Conservation (phyloP, 805 yeast species). For the Ogataea naganishii region DNA sequence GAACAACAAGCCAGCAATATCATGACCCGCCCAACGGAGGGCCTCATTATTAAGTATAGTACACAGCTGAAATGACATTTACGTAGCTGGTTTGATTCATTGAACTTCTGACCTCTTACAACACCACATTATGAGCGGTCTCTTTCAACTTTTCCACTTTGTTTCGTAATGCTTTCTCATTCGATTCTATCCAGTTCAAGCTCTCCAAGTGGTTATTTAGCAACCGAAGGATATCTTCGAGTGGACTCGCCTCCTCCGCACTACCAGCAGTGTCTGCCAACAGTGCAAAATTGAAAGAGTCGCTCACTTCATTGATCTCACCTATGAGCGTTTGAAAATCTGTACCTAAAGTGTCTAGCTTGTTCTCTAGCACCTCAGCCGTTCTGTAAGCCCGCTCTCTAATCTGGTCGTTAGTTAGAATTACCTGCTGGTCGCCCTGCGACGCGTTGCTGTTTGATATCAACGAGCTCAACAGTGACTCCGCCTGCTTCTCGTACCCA, state of each 20-base stretch:
- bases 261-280: slow-evolving; percentile 17
- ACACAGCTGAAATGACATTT: too few species aligned
- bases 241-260: slow-evolving; percentile 24
- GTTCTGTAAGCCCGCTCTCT: slow-evolving; percentile 83
- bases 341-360: slow-evolving; percentile 66
- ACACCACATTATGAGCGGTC: too few species aligned
- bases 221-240: slow-evolving; percentile 68
- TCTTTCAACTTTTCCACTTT: slow-evolving; percentile 41
- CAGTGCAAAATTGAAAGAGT: slow-evolving; percentile 61
- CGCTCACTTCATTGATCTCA: slow-evolving; percentile 79
- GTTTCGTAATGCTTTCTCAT: slow-evolving; percentile 58
- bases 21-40: too few species aligned
- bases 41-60: too few species aligned
- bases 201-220: slow-evolving; percentile 86
- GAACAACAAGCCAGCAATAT: too few species aligned
- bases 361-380: slow-evolving; percentile 79
- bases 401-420: slow-evolving; percentile 66
- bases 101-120: too few species aligned
- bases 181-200: slow-evolving; percentile 75
- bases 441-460: too few species aligned
- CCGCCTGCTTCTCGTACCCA: slow-evolving; percentile 73
- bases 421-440: slow-evolving; percentile 8
- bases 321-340: slow-evolving; percentile 68
- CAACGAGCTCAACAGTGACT: slow-evolving; percentile 34
- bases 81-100: too few species aligned